Evolutionary conservation across 169 alveolate genomes (phyloP), one percentile per base, ranked within the genome.

Genomic region (Eimeria falciformis): DNA sequence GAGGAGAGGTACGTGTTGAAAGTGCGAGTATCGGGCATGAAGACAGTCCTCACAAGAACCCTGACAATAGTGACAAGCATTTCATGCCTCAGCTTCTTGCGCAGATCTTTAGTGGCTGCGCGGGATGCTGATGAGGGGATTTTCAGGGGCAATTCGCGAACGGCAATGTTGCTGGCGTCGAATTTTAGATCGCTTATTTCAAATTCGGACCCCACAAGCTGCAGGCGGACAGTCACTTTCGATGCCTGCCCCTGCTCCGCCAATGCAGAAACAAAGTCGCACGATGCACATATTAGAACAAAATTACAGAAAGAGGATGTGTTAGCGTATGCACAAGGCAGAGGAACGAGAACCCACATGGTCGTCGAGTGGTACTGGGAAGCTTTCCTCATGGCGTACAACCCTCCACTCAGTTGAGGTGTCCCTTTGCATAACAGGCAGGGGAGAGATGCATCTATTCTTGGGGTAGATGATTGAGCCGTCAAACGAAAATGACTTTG

Each of bases 1-100:
- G 93, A 89, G 9, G 93, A 89, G 58, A 89, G 58, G 37, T 56
- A 89, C 23, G 85, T 82, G 53, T 89, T 77, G 58, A 77, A 89
- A 11, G 79, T 56, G 27, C 85, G 65, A 45, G 62, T 82, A 50
- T 73, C 73, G 17, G 89, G 79, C 12, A 77, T n/a, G 27, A 89
- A 89, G 21, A 62, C 88, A 4, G 93, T 89, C 12, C 82, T 82
- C 62, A 77, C 83, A 33, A 89, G 90, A 23, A 89, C 53, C 27
- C 93, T 65, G n/a, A 53, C 89, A 5, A 75, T 53, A 6, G 89
- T 23, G 46, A 29, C 56, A 23, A 81, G 89, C 58, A 55, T 29
- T 65, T 81, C 89, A 46, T 37, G 75, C 18, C 89, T 71, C 50
- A 50, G 50, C 43, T 37, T 55, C 12, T 37, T 81, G 14, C 89